These are phyloP conservation scores for Apiospora kogelbergensis DNA, from an alignment of 2,329 filamentous ascomycete species.

Conservation along the genomic window DNA sequence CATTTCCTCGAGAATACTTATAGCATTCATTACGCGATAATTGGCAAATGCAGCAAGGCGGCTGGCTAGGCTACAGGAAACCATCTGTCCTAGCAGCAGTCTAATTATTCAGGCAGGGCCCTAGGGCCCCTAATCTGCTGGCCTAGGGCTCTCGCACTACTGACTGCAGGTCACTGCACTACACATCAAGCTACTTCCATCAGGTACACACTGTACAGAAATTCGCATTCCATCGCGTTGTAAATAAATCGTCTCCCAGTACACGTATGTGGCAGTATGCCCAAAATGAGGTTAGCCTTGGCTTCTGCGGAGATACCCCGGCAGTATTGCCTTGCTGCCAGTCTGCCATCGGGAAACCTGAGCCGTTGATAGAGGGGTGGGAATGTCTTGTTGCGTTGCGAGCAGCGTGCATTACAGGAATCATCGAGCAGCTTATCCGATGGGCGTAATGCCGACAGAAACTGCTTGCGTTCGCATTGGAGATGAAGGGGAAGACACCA, in stretches of 20 bases:
- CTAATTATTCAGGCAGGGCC: background rate
- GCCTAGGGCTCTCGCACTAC: background rate
- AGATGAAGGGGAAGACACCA: constrained; percentile 2
- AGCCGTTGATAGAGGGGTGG: background rate
- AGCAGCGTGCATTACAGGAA: background rate
- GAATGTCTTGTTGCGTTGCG: background rate
- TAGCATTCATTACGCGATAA: background rate
- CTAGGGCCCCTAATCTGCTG: background rate
- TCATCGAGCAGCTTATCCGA: background rate
- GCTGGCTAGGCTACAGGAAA: background rate
- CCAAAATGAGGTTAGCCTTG: constrained; percentile 4
- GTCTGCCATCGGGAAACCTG: background rate
- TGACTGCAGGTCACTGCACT: background rate
- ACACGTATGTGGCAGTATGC: background rate
- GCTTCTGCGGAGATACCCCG: background rate
- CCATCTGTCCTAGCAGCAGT: background rate
- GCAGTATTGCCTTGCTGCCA: background rate
- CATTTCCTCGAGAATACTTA: background rate
- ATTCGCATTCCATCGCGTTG: background rate
- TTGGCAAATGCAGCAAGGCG: background rate
- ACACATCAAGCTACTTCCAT: too few species aligned
- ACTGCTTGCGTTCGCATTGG: background rate
- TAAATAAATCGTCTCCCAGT: background rate
- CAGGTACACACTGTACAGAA: background rate
- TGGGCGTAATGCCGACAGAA: background rate